Evolutionary conservation across 768 basidiomycete genomes (phyloP).

Genomic region (Panaeolus cyanescens): DNA sequence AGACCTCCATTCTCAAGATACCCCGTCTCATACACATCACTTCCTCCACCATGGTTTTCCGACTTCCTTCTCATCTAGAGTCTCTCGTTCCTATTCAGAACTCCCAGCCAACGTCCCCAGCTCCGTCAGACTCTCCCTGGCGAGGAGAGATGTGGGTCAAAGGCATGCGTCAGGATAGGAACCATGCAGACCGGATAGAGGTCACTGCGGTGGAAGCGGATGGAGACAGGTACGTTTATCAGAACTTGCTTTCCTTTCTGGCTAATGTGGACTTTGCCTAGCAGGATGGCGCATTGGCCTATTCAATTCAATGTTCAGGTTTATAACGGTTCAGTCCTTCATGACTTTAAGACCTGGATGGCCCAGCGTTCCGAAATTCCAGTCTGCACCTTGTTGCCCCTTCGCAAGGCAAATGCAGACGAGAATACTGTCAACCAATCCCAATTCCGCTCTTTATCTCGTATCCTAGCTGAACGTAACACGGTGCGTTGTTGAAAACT

Average conservation of each 20-base stretch:
- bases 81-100: constrained; percentile 57
- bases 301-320: constrained; percentile 45
- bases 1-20: constrained; percentile 26
- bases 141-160: constrained; percentile 54
- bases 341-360: constrained; percentile 55
- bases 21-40: constrained; percentile 20
- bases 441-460: constrained; percentile 56
- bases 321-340: constrained; percentile 41
- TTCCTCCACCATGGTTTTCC: constrained; percentile 54
- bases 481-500: constrained; percentile 39
- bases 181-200: constrained; percentile 50
- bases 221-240: constrained; percentile 61
- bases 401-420: constrained; percentile 52
- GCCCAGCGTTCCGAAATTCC: constrained; percentile 45
- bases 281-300: constrained; percentile 62
- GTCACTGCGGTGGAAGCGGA: constrained; percentile 72
- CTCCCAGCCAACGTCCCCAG: constrained; percentile 23
- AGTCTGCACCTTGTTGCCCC: constrained; percentile 65
- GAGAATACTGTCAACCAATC: constrained; percentile 51
- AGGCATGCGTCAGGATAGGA: constrained; percentile 50
- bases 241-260: constrained; percentile 12
- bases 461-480: constrained; percentile 50
- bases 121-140: constrained; percentile 45
- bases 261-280: constrained; percentile 33
- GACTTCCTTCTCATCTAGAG: constrained; percentile 62